A percentile compares a stretch with the other conserved stretches of the same genome.
Evolutionary conservation across 768 basidiomycete species (phyloP).

Genomic region (Termitomyces sp.): DNA sequence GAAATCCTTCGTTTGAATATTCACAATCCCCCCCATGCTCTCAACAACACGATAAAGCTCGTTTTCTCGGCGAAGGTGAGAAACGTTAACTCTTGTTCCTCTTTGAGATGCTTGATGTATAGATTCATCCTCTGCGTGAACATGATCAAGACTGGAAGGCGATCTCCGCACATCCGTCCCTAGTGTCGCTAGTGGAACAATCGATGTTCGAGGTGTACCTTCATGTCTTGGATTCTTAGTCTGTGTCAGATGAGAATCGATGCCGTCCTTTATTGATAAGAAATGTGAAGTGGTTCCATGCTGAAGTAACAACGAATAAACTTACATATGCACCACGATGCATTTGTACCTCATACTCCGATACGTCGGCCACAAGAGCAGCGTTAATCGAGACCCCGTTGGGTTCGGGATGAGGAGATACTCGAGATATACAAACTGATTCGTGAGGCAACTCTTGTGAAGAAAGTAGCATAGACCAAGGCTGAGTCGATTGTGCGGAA

Average conservation of each 20-base stretch:
- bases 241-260: neutral
- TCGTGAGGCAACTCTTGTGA: neutral
- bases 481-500: neutral
- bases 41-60: slow-evolving; percentile 68
- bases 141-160: neutral
- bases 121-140: neutral
- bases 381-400: slow-evolving; percentile 14
- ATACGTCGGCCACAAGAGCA: slow-evolving; percentile 7
- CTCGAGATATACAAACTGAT: neutral
- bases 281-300: neutral
- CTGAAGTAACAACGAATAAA: neutral
- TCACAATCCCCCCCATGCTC: slow-evolving; percentile 59
- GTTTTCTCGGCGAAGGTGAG: slow-evolving; percentile 74
- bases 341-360: slow-evolving; percentile 1
- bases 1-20: slow-evolving; percentile 63
- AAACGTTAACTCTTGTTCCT: slow-evolving; percentile 55
- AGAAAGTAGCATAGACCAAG: neutral
- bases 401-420: neutral
- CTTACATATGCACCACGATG: neutral
- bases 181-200: neutral
- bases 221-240: neutral
- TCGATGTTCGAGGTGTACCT: neutral
- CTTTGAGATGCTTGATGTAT: slow-evolving; percentile 2
- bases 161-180: neutral
- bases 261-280: neutral